phyloP scores from a whole-genome alignment of 306 rosid species.

The Inga leiocalycina region DNA sequence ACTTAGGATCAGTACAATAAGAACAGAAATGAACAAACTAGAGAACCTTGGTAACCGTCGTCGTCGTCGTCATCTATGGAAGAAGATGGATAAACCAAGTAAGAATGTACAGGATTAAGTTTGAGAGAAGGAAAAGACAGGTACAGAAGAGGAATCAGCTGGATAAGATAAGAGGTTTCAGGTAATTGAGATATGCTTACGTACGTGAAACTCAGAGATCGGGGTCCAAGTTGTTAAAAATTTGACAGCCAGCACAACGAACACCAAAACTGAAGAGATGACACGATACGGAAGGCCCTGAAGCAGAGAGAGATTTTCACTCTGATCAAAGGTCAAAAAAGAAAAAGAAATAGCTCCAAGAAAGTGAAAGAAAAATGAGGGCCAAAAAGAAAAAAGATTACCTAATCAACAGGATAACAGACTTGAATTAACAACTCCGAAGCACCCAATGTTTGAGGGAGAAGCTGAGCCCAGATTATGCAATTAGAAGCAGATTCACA shows the following conservation, averaged over 20 bases:
- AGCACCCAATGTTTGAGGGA: conserved; percentile 30
- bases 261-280: conserved; percentile 23
- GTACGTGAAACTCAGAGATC: conserved; percentile 22
- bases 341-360: conserved; percentile 24
- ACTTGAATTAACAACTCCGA: conserved; percentile 20
- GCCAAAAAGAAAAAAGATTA: neutral
- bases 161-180: neutral
- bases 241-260: conserved; percentile 1
- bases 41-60: conserved; percentile 27
- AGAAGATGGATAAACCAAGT: conserved; percentile 25
- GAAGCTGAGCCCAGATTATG: conserved; percentile 36
- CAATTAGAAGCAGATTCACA: conserved; percentile 11
- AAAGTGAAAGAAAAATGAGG: conserved; percentile 15
- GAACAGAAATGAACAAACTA: conserved; percentile 21
- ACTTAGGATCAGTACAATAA: conserved; percentile 7
- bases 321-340: conserved; percentile 28
- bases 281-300: conserved; percentile 17
- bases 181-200: conserved; percentile 15
- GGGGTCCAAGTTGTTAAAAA: conserved; percentile 24
- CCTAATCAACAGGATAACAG: conserved; percentile 33
- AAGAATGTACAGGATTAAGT: neutral
- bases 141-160: neutral
- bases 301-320: neutral
- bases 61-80: conserved; percentile 25
- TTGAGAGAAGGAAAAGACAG: neutral